Percentiles rank a stretch among this genome's conserved stretches.
phyloP scores from a whole-genome alignment of 371 early-diverging fungal species.

The Coemansia sp. region DNA sequence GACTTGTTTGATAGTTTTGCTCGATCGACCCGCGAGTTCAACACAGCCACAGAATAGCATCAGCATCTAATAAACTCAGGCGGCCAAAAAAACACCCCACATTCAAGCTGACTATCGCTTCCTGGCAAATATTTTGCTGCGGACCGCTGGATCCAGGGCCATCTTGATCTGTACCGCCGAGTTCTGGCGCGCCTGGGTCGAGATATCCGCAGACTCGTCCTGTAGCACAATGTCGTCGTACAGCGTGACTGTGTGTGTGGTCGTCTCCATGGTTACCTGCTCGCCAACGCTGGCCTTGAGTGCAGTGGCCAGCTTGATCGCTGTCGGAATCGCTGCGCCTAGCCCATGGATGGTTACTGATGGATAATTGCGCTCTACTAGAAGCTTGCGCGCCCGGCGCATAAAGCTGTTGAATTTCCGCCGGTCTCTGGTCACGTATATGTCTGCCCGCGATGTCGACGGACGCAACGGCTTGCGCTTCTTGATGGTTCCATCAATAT shows the following conservation, averaged over 20 bases:
- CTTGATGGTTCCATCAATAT: slow-evolving; percentile 15
- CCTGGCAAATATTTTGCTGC: slow-evolving; percentile 14
- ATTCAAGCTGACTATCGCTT: slow-evolving; percentile 29
- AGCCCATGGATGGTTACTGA: slow-evolving; percentile 66
- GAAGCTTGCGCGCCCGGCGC: slow-evolving; percentile 42
- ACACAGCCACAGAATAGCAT: background rate
- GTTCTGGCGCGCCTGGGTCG: slow-evolving; percentile 31
- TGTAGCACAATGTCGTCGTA: slow-evolving; percentile 61
- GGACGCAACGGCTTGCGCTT: slow-evolving; percentile 45
- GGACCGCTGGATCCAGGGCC: slow-evolving; percentile 4
- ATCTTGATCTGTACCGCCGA: slow-evolving; percentile 42
- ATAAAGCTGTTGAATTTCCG: slow-evolving; percentile 40
- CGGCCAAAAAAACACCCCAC: too few relatives aligned
- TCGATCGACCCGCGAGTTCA: slow-evolving; percentile 50
- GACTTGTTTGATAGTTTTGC: slow-evolving; percentile 64
- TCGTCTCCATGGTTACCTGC: slow-evolving; percentile 54
- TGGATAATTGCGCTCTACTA: slow-evolving; percentile 46
- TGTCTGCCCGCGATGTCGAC: slow-evolving; percentile 39
- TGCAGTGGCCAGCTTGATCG: slow-evolving; percentile 58
- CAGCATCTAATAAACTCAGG: too few relatives aligned
- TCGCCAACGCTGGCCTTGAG: slow-evolving; percentile 53
- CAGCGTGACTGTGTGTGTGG: slow-evolving; percentile 56
- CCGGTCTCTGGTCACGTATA: slow-evolving; percentile 49
- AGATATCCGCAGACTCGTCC: slow-evolving; percentile 39
- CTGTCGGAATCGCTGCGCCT: slow-evolving; percentile 65